These are phyloP conservation scores for Schizophyllum amplum DNA, from an alignment of 1,284 basidiomycete genomes.

Conservation along the genomic window DNA sequence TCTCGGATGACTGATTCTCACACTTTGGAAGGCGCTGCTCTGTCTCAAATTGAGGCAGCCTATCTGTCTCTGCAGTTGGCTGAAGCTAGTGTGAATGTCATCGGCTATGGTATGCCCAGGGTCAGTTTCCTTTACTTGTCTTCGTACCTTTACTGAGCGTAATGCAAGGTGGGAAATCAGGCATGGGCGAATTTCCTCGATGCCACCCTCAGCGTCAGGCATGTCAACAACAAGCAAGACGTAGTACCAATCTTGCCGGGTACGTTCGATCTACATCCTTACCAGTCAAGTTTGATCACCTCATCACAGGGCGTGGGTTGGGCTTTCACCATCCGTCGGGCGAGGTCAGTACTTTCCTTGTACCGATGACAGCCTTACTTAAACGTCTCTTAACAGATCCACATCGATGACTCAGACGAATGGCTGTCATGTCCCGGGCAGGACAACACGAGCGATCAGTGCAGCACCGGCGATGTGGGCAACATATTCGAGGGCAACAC, in stretches of 20 bases:
- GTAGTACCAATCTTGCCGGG: slow-evolving; percentile 8
- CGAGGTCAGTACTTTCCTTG: slow-evolving; percentile 23
- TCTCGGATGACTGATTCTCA: slow-evolving; percentile 6
- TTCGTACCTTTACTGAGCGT: slow-evolving; percentile 3
- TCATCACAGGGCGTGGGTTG: slow-evolving; percentile 15
- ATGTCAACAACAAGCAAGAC: slow-evolving; percentile 13
- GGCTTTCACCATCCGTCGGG: slow-evolving; percentile 50
- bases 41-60: slow-evolving; percentile 32
- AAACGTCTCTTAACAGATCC: neutral
- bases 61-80: slow-evolving; percentile 12
- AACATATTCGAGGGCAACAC: slow-evolving; percentile 35
- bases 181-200: slow-evolving; percentile 9
- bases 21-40: slow-evolving; percentile 32
- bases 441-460: slow-evolving; percentile 43
- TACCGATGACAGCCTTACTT: neutral
- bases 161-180: slow-evolving; percentile 10
- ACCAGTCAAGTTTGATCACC: slow-evolving; percentile 8
- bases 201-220: slow-evolving; percentile 1
- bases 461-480: slow-evolving; percentile 47
- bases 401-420: slow-evolving; percentile 23
- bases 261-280: neutral
- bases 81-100: slow-evolving; percentile 5
- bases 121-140: slow-evolving; percentile 20
- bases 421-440: slow-evolving; percentile 43
- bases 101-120: slow-evolving; percentile 41